These are phyloP conservation scores for Scenedesmus sp. DNA, from an alignment of 163 green algal genomes.

Conservation along the genomic window DNA sequence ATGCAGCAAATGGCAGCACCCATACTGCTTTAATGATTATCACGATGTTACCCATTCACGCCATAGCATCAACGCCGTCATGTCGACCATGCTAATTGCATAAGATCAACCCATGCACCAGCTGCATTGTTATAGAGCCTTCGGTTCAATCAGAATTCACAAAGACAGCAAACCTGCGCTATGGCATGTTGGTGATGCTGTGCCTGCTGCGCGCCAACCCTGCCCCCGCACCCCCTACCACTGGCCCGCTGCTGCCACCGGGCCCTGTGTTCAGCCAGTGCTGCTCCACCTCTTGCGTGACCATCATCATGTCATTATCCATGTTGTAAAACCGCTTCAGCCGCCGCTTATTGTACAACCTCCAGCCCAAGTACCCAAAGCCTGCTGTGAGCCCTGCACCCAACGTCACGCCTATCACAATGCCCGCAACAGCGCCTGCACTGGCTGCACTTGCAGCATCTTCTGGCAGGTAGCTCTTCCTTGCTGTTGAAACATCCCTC, in stretches of 20 bases:
- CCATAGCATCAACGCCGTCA: no score
- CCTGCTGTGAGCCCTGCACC: constrained; percentile 25
- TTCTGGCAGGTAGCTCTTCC: constrained; percentile 23
- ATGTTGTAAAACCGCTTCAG: constrained; percentile 26
- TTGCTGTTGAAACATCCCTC: neutral
- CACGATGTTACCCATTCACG: no score
- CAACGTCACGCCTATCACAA: constrained; percentile 5
- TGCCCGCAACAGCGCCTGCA: constrained; percentile 15
- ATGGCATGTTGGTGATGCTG: neutral
- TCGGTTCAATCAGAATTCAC: no score
- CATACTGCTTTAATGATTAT: no score
- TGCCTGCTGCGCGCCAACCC: neutral
- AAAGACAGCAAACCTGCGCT: neutral
- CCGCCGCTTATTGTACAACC: constrained; percentile 20
- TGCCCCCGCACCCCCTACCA: neutral
- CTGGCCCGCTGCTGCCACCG: constrained; percentile 8
- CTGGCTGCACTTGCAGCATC: constrained; percentile 34
- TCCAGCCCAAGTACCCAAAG: constrained; percentile 18
- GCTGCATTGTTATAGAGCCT: no score
- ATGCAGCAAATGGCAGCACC: no score
- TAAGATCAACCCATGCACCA: no score
- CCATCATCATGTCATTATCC: constrained; percentile 45
- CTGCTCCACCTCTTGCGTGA: constrained; percentile 26
- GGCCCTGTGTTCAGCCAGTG: neutral
- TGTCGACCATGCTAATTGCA: no score